These are phyloP conservation scores for Fusarium torulosum DNA, from an alignment of 2,329 filamentous ascomycete species.

Conservation along the genomic window DNA sequence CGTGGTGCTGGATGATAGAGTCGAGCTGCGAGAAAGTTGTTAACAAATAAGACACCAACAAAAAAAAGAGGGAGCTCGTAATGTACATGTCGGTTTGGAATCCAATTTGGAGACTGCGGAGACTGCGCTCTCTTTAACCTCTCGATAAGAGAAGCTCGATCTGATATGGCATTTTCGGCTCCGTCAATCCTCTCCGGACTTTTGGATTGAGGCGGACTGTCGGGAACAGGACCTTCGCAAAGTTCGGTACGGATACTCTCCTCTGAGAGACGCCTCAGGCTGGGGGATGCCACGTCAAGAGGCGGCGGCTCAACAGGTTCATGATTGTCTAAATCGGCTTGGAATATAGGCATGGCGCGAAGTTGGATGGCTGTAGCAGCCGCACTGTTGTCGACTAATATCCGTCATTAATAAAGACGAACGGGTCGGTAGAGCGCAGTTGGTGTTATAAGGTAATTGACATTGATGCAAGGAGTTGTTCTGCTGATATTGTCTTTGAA, in stretches of 20 bases:
- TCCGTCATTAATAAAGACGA: conserved; percentile 42
- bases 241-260: conserved; percentile 72
- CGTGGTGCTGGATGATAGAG: conserved; percentile 50
- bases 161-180: conserved; percentile 58
- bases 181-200: conserved; percentile 42
- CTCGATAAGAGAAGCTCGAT: conserved; percentile 85
- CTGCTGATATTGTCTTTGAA: conserved; percentile 6
- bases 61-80: conserved; percentile 2
- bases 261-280: conserved; percentile 61
- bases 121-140: conserved; percentile 83
- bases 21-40: conserved; percentile 53
- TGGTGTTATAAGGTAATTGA: conserved; percentile 3
- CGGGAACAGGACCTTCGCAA: conserved; percentile 68
- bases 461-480: conserved; percentile 30
- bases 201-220: conserved; percentile 53
- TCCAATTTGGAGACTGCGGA: conserved; percentile 81
- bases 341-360: conserved; percentile 69
- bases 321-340: conserved; percentile 61
- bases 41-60: conserved; percentile 15
- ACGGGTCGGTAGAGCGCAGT: conserved; percentile 2
- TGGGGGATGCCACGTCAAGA: conserved; percentile 31
- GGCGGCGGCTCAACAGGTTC: conserved; percentile 44
- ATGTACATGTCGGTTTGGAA: conserved; percentile 72
- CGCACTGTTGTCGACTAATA: conserved; percentile 28
- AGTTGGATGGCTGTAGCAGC: conserved; percentile 51